Percentiles rank a stretch among this genome's conserved stretches.
Evolutionary conservation across 352 stramenopile species (phyloP).

Genomic region (Phytophthora ohioensis): DNA sequence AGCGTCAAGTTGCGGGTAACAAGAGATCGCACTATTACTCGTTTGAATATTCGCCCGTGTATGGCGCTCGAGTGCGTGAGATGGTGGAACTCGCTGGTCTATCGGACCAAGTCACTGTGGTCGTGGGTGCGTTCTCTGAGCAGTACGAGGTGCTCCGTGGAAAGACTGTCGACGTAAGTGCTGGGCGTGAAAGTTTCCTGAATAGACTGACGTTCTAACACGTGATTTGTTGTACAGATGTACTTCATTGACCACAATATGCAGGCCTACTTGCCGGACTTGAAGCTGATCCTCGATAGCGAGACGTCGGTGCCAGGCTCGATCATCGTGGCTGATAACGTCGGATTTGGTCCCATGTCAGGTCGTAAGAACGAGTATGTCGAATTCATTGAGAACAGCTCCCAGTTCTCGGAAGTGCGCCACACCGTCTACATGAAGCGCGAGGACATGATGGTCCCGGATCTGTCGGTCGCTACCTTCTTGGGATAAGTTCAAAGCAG

Average conservation of each 20-base stretch:
- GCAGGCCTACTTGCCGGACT: conserved; percentile 49
- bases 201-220: not conserved
- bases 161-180: conserved; percentile 55
- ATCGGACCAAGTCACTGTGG: conserved; percentile 50
- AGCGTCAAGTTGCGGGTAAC: conserved; percentile 39
- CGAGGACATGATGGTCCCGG: conserved; percentile 17
- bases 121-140: conserved; percentile 45
- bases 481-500: conserved; percentile 10
- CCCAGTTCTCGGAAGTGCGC: conserved; percentile 42
- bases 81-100: conserved; percentile 55
- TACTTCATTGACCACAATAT: conserved; percentile 69
- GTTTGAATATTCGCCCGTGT: conserved; percentile 56
- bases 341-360: conserved; percentile 11
- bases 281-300: conserved; percentile 56
- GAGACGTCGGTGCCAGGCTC: conserved; percentile 44
- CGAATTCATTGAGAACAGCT: conserved; percentile 44
- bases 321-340: conserved; percentile 55
- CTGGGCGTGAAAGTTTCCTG: not conserved
- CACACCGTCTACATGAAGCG: conserved; percentile 24
- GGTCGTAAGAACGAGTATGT: conserved; percentile 43
- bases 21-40: conserved; percentile 52
- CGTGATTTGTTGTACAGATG: conserved; percentile 22
- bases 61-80: conserved; percentile 48
- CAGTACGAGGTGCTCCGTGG: conserved; percentile 39
- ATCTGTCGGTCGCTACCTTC: conserved; percentile 41